These are phyloP conservation scores for Sporisorium graminicola DNA, from an alignment of 1,284 basidiomycete genomes.

Conservation along the genomic window DNA sequence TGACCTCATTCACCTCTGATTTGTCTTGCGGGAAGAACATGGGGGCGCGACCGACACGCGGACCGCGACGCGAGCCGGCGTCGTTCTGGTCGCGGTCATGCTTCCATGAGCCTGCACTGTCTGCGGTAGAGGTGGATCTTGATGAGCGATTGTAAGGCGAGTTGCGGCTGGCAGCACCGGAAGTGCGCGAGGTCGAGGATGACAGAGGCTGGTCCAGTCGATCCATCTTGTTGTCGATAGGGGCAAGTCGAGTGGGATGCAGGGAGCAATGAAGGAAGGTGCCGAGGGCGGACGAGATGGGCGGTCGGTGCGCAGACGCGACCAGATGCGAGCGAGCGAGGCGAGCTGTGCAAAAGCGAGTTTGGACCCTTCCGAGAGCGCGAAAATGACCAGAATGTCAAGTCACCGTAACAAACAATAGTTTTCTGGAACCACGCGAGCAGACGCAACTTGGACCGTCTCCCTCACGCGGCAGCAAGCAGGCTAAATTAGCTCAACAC, in stretches of 20 bases:
- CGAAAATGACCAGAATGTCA: neutral
- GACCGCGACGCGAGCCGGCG: slow-evolving; percentile 5
- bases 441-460: neutral
- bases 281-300: neutral
- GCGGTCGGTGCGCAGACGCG: neutral
- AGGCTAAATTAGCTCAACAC: no score
- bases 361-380: neutral
- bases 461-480: no score
- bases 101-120: slow-evolving; percentile 35
- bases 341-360: no score
- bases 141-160: slow-evolving; percentile 37
- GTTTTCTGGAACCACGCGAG: no score
- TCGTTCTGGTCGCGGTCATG: slow-evolving; percentile 34
- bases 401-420: neutral
- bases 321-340: neutral
- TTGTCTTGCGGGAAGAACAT: slow-evolving; percentile 42
- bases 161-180: slow-evolving; percentile 31
- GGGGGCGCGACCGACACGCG: slow-evolving; percentile 27
- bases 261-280: neutral
- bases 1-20: slow-evolving; percentile 38
- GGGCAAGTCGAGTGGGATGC: neutral
- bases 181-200: slow-evolving; percentile 11
- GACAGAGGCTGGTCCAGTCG: slow-evolving; percentile 37
- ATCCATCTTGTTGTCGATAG: slow-evolving; percentile 16
- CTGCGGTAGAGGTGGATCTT: slow-evolving; percentile 15